phyloP scores from a whole-genome alignment of 2,329 filamentous ascomycete species.

The Colletotrichum somersetense region DNA sequence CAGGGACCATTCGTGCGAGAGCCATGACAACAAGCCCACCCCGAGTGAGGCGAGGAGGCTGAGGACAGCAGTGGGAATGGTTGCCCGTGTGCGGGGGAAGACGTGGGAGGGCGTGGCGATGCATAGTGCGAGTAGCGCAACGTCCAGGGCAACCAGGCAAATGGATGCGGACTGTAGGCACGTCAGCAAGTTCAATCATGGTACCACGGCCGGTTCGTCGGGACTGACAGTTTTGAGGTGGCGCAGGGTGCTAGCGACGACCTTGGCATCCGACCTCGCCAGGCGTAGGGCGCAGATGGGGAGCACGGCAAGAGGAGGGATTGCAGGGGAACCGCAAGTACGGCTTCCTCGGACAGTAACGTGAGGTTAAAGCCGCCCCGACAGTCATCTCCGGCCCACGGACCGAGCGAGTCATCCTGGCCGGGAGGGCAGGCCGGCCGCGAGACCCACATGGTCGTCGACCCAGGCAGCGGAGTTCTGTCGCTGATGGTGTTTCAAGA shows the following conservation, averaged over 20 bases:
- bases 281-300: conserved; percentile 27
- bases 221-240: conserved; percentile 33
- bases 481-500: conserved; percentile 30
- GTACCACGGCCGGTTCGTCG: not conserved
- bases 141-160: conserved; percentile 30
- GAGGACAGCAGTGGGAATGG: conserved; percentile 27
- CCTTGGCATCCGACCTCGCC: conserved; percentile 30
- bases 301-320: conserved; percentile 26
- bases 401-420: conserved; percentile 36
- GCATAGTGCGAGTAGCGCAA: conserved; percentile 33
- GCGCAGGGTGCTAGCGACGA: conserved; percentile 28
- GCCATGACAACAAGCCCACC: conserved; percentile 32
- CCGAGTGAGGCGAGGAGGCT: conserved; percentile 25
- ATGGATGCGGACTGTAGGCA: conserved; percentile 17
- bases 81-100: conserved; percentile 24
- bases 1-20: conserved; percentile 35
- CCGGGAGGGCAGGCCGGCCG: conserved; percentile 32
- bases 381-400: conserved; percentile 42
- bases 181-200: conserved; percentile 8
- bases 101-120: not conserved
- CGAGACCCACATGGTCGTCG: conserved; percentile 28
- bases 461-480: conserved; percentile 12
- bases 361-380: conserved; percentile 49
- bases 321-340: conserved; percentile 43
- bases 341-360: conserved; percentile 47